Conservation (phyloP, 352 stramenopile genomes). For the Globisporangium paroecandrum region DNA sequence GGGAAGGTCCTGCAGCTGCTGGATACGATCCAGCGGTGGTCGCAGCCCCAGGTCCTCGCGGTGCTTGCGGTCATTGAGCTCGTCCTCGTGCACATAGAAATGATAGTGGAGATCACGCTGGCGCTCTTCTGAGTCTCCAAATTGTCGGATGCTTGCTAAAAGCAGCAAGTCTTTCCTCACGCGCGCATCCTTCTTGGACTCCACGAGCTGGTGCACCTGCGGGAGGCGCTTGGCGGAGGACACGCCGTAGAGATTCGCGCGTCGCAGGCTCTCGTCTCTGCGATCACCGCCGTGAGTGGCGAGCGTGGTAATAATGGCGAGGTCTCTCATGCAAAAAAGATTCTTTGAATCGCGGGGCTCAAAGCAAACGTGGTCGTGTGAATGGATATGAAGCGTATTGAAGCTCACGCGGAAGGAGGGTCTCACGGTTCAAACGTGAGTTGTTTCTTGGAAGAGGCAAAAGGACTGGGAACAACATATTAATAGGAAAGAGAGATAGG, state of each 20-base stretch:
- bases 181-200: slow-evolving; percentile 33
- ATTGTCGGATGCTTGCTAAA: slow-evolving; percentile 19
- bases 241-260: slow-evolving; percentile 39
- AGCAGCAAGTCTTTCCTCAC: slow-evolving; percentile 41
- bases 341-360: not conserved
- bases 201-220: slow-evolving; percentile 22
- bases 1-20: slow-evolving; percentile 39
- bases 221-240: slow-evolving; percentile 32
- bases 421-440: not conserved
- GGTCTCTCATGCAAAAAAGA: slow-evolving; percentile 5
- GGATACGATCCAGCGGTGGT: slow-evolving; percentile 47
- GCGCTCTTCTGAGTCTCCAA: slow-evolving; percentile 8
- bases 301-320: not conserved
- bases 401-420: not conserved
- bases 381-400: not conserved
- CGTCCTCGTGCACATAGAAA: slow-evolving; percentile 31
- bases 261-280: slow-evolving; percentile 28
- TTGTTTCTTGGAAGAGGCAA: not conserved
- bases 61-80: slow-evolving; percentile 53
- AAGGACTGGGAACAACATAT: not conserved
- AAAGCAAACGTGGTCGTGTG: not conserved
- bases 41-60: slow-evolving; percentile 39
- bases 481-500: not conserved
- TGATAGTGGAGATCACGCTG: slow-evolving; percentile 5
- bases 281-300: not conserved